A percentile compares a stretch with the other conserved stretches of the same genome.
These are phyloP conservation scores for Funneliformis caledonium DNA, from an alignment of 371 early-diverging fungal species.

Conservation along the genomic window DNA sequence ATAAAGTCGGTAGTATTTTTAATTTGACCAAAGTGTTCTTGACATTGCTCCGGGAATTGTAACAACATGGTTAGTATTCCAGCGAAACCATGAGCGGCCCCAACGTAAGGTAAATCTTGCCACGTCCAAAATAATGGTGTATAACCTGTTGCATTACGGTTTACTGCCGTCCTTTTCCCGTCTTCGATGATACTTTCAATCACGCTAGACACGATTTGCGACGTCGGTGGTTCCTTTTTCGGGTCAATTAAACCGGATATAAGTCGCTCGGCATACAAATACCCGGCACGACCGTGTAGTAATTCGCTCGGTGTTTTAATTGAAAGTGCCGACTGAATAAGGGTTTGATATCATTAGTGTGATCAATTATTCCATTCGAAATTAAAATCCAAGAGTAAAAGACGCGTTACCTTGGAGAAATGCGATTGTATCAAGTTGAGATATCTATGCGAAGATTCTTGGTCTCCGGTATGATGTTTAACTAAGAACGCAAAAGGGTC, in stretches of 20 bases:
- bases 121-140: constrained; percentile 36
- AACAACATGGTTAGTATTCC: constrained; percentile 33
- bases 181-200: constrained; percentile 24
- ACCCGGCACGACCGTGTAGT: constrained; percentile 36
- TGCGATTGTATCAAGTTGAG: constrained; percentile 11
- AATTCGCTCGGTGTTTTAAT: constrained; percentile 21
- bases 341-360: not conserved
- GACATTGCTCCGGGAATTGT: constrained; percentile 17
- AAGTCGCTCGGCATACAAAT: constrained; percentile 13
- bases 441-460: not conserved
- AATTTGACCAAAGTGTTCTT: not conserved
- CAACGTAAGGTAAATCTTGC: constrained; percentile 12
- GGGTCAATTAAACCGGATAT: not conserved
- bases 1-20: constrained; percentile 21
- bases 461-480: constrained; percentile 21
- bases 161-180: constrained; percentile 15
- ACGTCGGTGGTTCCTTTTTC: not conserved
- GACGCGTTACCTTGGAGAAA: not conserved
- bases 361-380: not conserved
- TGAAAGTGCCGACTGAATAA: not conserved
- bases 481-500: constrained; percentile 1
- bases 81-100: constrained; percentile 36
- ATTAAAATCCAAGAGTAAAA: not conserved
- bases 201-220: not conserved
- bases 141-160: not conserved